Base-by-base conservation (phyloP, 2,329 filamentous ascomycete genomes). In the Fusarium circinatum region DNA sequence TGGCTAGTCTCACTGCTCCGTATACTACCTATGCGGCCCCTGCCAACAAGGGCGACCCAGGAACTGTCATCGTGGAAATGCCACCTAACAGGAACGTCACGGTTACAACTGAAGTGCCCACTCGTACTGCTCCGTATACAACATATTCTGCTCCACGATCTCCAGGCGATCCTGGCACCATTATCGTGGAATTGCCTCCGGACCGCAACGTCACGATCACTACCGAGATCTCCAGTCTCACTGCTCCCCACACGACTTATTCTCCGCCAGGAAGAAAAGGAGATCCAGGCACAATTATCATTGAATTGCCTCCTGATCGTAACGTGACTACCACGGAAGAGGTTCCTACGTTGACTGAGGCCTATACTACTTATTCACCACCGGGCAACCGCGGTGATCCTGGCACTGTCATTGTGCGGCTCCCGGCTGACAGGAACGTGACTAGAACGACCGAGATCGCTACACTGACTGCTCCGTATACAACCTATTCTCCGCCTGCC, bases 181-280 rank as follows among this genome's bases (percentile, higher is more conserved):
- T 71, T 3, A 47, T 71, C n/a, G 48, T 71, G 15, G 62, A 71
- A 32, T 18, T 67, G 5, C 69, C 69, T 5, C 54, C 68, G 9
- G 68, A 62, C 32, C 39, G 51, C 11, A 71, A 71, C 18, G 54
- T 71, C 2, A 71, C 69, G 4, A 63, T 74, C 22, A 73, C 71
- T 5, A 51, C 58, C 4, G 62, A 58, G n/a, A 38, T 74, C n/a
- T 34, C 52, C 28, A 59, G 57, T 14, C 45, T 44, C 7, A 71
- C 69, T n/a, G 42, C 52, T 17, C 62, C 67, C 17, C 56, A 59
- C 22, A 71, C 69, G 5, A 56, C 56, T 5, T 71, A 59, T 34
- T 54, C 42, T 11, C 10, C 68, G 4, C 62, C 69, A n/a, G 57
- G 28, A 8, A 55, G n/a, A 12, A 49, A 30, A 18, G 68, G 68